phyloP scores from a whole-genome alignment of 345 rosid species.

The Firmiana major region DNA sequence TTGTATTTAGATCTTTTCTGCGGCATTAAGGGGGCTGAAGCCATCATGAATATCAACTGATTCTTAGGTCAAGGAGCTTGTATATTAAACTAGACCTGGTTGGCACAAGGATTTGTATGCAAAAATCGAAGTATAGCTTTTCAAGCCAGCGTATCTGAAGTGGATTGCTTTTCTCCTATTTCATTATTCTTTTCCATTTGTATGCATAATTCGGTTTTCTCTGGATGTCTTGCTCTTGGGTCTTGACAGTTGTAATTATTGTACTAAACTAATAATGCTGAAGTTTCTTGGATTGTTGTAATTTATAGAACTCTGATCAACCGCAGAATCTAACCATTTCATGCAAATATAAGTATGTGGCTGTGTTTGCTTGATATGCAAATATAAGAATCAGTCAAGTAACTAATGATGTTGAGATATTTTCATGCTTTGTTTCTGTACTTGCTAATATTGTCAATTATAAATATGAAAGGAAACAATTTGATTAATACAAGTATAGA shows the following conservation, averaged over 20 bases:
- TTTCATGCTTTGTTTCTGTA: too few relatives aligned
- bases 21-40: conserved; percentile 36
- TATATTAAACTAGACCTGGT: not conserved
- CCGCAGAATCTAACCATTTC: not conserved
- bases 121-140: not conserved
- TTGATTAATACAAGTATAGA: not conserved
- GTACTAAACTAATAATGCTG: not conserved
- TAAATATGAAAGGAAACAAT: not conserved
- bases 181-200: too few relatives aligned
- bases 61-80: not conserved
- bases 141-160: not conserved
- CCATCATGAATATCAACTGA: conserved; percentile 21
- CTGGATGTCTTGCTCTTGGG: not conserved
- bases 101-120: not conserved
- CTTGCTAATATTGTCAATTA: too few relatives aligned
- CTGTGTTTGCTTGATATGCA: not conserved
- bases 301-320: not conserved
- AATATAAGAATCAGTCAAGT: too few relatives aligned
- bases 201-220: not conserved
- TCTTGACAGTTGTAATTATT: not conserved
- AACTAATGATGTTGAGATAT: too few relatives aligned
- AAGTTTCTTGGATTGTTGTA: not conserved
- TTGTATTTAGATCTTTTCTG: conserved; percentile 38
- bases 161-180: not conserved
- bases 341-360: not conserved